These are phyloP conservation scores for Excoecaria agallocha DNA, from an alignment of 345 rosid species.

Conservation along the genomic window DNA sequence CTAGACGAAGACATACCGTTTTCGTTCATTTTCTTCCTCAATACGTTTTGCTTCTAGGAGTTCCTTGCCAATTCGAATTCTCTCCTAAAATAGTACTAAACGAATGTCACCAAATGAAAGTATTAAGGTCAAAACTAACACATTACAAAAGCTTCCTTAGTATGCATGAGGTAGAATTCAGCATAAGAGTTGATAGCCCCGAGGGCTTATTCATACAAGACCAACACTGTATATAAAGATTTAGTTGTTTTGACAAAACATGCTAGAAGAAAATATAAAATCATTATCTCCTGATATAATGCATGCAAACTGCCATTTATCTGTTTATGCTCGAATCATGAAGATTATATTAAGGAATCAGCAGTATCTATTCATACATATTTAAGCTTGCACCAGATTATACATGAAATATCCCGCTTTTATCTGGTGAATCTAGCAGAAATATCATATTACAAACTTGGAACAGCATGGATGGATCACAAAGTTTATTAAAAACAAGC, in stretches of 20 bases:
- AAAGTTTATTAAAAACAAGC: not conserved
- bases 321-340: not conserved
- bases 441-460: not conserved
- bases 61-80: conserved; percentile 95
- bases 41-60: conserved; percentile 91
- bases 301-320: not conserved
- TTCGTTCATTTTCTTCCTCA: conserved; percentile 92
- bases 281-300: not conserved
- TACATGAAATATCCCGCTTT: not conserved
- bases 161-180: not conserved
- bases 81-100: conserved; percentile 50
- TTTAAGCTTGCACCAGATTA: not conserved
- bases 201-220: not conserved
- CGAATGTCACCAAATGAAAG: not conserved
- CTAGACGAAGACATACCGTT: conserved; percentile 53
- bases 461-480: not conserved
- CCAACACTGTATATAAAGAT: not conserved
- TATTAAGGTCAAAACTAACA: conserved; percentile 1
- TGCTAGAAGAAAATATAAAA: not conserved
- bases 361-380: not conserved
- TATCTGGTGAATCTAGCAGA: not conserved
- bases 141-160: not conserved
- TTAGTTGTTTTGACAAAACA: not conserved
- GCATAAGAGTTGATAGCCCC: not conserved
- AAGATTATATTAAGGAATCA: not conserved